phyloP scores from a whole-genome alignment of 1,139 yeast species.

The Pichia cactophila region DNA sequence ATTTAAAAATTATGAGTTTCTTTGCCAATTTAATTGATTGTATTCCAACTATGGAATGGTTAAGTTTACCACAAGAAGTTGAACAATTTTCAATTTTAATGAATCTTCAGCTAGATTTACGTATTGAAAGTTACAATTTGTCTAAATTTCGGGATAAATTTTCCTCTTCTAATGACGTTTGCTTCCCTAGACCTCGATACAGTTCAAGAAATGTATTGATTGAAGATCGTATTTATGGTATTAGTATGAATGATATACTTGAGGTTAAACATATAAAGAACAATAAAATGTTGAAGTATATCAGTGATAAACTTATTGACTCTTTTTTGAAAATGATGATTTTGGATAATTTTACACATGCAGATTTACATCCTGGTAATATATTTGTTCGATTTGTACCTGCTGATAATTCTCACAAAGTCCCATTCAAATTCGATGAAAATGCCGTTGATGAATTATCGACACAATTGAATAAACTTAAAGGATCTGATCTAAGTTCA shows the following conservation, averaged over 20 bases:
- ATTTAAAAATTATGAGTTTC: constrained; percentile 71
- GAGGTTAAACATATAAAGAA: constrained; percentile 36
- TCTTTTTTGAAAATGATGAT: constrained; percentile 89
- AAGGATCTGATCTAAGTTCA: constrained; percentile 40
- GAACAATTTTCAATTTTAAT: constrained; percentile 78
- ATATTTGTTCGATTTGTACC: constrained; percentile 62
- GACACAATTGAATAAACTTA: constrained; percentile 35
- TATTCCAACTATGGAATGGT: constrained; percentile 96
- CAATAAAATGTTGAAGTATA: constrained; percentile 56
- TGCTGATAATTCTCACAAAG: constrained; percentile 5
- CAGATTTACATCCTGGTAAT: constrained; percentile 95
- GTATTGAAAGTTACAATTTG: constrained; percentile 83
- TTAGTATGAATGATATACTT: constrained; percentile 69
- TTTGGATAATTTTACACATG: constrained; percentile 87
- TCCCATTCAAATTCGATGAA: constrained; percentile 8
- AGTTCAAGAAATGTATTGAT: constrained; percentile 71
- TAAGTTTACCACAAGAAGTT: constrained; percentile 90
- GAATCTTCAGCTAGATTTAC: constrained; percentile 79
- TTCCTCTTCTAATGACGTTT: constrained; percentile 50
- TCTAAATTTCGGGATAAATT: constrained; percentile 62
- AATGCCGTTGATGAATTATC: constrained; percentile 39
- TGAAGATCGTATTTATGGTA: constrained; percentile 77
- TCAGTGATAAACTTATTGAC: constrained; percentile 84
- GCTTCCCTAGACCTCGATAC: constrained; percentile 74
- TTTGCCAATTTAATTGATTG: constrained; percentile 64